Percentiles rank a stretch among this genome's conserved stretches.
phyloP scores from a whole-genome alignment of 352 stramenopile species.

The Phytophthora sojae region DNA sequence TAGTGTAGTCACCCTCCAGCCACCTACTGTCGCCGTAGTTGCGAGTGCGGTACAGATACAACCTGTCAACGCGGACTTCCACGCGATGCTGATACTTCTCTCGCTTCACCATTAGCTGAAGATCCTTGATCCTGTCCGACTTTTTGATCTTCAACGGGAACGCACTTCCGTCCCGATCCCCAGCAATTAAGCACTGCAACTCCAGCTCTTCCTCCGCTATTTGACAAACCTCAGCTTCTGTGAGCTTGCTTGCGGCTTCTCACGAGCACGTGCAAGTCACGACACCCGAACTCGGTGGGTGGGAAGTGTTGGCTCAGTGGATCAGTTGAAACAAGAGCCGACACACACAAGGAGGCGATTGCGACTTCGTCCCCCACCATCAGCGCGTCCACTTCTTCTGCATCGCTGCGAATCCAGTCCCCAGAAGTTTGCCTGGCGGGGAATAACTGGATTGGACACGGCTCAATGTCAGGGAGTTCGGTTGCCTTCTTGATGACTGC shows the following conservation, averaged over 20 bases:
- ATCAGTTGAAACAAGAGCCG: background rate
- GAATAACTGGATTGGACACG: background rate
- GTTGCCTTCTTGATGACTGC: background rate
- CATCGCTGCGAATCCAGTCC: background rate
- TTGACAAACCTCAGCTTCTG: background rate
- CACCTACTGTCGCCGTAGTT: background rate
- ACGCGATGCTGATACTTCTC: background rate
- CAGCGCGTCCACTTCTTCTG: background rate
- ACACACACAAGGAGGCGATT: background rate
- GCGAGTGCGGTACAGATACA: background rate
- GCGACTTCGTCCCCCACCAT: background rate
- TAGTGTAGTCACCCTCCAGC: background rate
- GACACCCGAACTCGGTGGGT: background rate
- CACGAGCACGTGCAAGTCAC: background rate
- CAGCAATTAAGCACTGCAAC: background rate
- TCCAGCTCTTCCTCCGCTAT: background rate
- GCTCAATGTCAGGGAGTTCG: background rate
- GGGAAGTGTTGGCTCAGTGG: background rate
- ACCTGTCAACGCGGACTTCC: background rate
- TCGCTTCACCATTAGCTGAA: background rate
- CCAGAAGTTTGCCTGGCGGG: background rate
- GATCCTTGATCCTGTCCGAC: background rate
- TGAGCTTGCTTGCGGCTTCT: background rate
- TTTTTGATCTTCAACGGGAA: background rate
- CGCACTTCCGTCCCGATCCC: background rate